A percentile compares a stretch with the other conserved stretches of the same genome.
phyloP scores from a whole-genome alignment of 345 rosid genomes.

The Acer saccharum region DNA sequence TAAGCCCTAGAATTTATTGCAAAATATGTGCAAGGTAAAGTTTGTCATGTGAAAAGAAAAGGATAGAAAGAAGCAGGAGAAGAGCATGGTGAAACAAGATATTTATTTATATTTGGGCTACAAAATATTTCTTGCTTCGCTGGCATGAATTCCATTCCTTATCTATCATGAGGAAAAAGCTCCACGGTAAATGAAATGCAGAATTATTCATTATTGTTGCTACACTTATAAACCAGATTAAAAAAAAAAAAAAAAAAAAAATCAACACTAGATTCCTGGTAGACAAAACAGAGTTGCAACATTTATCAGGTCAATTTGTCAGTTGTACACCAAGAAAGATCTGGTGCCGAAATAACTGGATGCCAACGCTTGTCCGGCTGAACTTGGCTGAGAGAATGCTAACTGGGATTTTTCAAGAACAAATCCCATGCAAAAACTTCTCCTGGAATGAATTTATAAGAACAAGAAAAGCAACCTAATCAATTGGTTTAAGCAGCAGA shows the following conservation, averaged over 20 bases:
- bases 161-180: too few species aligned
- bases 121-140: too few species aligned
- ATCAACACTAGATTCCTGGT: neutral
- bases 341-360: conserved; percentile 42
- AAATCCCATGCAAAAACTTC: conserved; percentile 44
- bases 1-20: too few species aligned
- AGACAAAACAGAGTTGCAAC: neutral
- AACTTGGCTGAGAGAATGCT: conserved; percentile 82
- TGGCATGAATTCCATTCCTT: too few species aligned
- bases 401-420: conserved; percentile 51
- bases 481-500: neutral
- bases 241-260: neutral
- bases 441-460: too few species aligned
- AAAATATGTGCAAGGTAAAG: too few species aligned
- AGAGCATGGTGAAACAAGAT: too few species aligned
- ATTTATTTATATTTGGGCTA: too few species aligned
- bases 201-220: neutral
- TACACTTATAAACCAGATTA: neutral
- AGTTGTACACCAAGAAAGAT: conserved; percentile 65
- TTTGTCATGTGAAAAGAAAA: too few species aligned
- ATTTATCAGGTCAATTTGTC: conserved; percentile 3
- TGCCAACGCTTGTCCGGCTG: conserved; percentile 74
- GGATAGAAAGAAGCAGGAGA: too few species aligned
- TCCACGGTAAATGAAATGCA: neutral
- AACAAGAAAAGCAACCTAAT: conserved; percentile 7